These are phyloP conservation scores for Hypoxylon sp. DNA, from an alignment of 2,329 filamentous ascomycete genomes.

Conservation along the genomic window DNA sequence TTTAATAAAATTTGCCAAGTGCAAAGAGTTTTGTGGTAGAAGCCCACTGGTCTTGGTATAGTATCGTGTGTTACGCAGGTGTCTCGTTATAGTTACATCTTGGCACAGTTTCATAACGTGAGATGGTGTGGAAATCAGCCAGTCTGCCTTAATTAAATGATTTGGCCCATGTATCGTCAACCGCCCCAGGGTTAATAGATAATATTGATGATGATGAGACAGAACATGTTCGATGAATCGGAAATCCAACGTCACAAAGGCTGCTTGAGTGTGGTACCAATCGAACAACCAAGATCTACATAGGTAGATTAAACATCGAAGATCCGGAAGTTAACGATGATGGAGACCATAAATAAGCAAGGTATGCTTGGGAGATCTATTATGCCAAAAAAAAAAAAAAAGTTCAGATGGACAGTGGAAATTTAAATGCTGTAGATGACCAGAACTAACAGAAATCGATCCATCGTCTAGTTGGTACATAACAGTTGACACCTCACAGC, in stretches of 20 bases:
- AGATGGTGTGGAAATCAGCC: slow-evolving; percentile 30
- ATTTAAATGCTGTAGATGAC: slow-evolving; percentile 7
- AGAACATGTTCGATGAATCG: slow-evolving; percentile 23
- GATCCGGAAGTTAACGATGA: slow-evolving; percentile 33
- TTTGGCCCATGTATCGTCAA: slow-evolving; percentile 31
- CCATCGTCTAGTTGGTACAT: neutral
- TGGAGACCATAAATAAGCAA: slow-evolving; percentile 15
- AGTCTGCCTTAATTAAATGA: slow-evolving; percentile 24
- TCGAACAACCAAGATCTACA: slow-evolving; percentile 30
- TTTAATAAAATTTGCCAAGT: neutral
- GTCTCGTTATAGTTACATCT: slow-evolving; percentile 26
- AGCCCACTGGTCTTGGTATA: slow-evolving; percentile 6
- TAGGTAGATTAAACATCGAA: slow-evolving; percentile 22
- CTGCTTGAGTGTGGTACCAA: slow-evolving; percentile 5
- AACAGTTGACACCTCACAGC: neutral
- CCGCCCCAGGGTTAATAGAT: slow-evolving; percentile 25
- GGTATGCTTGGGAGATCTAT: slow-evolving; percentile 25
- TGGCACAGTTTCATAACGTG: slow-evolving; percentile 37
- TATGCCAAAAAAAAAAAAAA: slow-evolving; percentile 9
- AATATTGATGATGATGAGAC: slow-evolving; percentile 24
- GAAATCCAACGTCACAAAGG: slow-evolving; percentile 26
- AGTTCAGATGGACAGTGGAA: neutral
- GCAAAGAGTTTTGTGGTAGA: neutral
- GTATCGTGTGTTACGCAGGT: slow-evolving; percentile 37
- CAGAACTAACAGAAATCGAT: neutral